These are phyloP conservation scores for Prunus fruticosa DNA, from an alignment of 306 rosid species.

Conservation along the genomic window DNA sequence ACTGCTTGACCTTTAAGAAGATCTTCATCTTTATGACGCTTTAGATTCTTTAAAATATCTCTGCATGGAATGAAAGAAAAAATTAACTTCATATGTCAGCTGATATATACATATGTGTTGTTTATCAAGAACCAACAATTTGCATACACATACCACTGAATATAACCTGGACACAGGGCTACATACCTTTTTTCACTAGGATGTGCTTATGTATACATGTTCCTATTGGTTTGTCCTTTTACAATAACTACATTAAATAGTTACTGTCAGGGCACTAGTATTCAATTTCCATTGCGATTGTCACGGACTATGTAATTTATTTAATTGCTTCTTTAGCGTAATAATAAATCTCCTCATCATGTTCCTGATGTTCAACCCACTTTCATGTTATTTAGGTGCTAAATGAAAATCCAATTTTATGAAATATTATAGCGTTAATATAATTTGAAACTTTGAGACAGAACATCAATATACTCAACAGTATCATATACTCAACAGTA, in stretches of 20 bases:
- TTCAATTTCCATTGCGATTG: not conserved
- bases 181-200: not conserved
- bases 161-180: not conserved
- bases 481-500: not conserved
- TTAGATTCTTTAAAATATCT: conserved; percentile 64
- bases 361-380: not conserved
- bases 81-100: too few relatives aligned
- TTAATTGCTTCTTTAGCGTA: not conserved
- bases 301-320: not conserved
- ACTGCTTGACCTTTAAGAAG: conserved; percentile 81
- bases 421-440: not conserved
- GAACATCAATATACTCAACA: not conserved
- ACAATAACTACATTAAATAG: not conserved
- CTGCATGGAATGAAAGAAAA: conserved; percentile 26
- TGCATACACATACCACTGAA: not conserved
- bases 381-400: not conserved
- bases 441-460: too few relatives aligned
- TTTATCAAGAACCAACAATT: not conserved
- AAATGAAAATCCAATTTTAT: not conserved
- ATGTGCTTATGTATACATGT: not conserved
- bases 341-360: not conserved
- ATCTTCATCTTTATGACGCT: conserved; percentile 80
- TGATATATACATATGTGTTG: too few relatives aligned
- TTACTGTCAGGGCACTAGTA: not conserved
- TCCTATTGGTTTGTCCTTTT: not conserved